A percentile compares a stretch with the other conserved stretches of the same genome.
phyloP scores from a whole-genome alignment of 352 stramenopile genomes.

The Globisporangium paddicum region DNA sequence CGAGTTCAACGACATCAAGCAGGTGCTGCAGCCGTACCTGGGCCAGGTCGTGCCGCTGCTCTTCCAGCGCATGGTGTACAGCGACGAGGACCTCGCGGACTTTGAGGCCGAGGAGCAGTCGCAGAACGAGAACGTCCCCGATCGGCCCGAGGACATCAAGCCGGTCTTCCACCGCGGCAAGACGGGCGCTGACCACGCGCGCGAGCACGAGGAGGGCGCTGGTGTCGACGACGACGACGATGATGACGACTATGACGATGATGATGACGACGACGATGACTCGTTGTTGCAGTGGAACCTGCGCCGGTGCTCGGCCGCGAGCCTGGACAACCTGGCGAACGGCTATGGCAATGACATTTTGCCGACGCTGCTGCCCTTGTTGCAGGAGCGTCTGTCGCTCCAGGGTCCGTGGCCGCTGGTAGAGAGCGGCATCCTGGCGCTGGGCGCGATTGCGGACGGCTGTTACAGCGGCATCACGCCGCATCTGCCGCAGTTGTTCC shows the following conservation, averaged over 20 bases:
- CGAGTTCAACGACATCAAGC: slow-evolving; percentile 91
- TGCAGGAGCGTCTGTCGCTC: slow-evolving; percentile 89
- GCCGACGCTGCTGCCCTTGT: slow-evolving; percentile 86
- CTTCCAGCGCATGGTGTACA: slow-evolving; percentile 95
- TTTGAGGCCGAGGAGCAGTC: slow-evolving; percentile 90
- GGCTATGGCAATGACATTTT: slow-evolving; percentile 93
- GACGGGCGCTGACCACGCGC: slow-evolving; percentile 25
- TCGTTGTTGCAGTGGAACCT: slow-evolving; percentile 96
- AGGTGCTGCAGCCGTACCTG: slow-evolving; percentile 79
- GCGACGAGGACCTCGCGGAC: slow-evolving; percentile 86
- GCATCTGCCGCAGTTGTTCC: slow-evolving; percentile 92
- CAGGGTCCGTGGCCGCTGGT: slow-evolving; percentile 92
- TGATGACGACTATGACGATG: slow-evolving; percentile 86
- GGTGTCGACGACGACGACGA: slow-evolving; percentile 56
- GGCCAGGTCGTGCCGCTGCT: slow-evolving; percentile 90
- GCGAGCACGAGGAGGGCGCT: slow-evolving; percentile 26
- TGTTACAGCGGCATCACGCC: slow-evolving; percentile 92
- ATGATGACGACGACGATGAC: slow-evolving; percentile 89
- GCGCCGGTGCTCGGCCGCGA: slow-evolving; percentile 92
- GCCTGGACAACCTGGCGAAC: slow-evolving; percentile 92
- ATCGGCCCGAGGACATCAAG: slow-evolving; percentile 90
- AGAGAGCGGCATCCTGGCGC: slow-evolving; percentile 93
- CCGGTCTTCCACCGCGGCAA: slow-evolving; percentile 77
- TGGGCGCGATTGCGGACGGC: slow-evolving; percentile 94
- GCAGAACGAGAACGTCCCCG: slow-evolving; percentile 83